Evolutionary conservation across 2,329 filamentous ascomycete genomes (phyloP), one percentile per base, ranked within the genome.

Genomic region (Ceratocystis albifundus): DNA sequence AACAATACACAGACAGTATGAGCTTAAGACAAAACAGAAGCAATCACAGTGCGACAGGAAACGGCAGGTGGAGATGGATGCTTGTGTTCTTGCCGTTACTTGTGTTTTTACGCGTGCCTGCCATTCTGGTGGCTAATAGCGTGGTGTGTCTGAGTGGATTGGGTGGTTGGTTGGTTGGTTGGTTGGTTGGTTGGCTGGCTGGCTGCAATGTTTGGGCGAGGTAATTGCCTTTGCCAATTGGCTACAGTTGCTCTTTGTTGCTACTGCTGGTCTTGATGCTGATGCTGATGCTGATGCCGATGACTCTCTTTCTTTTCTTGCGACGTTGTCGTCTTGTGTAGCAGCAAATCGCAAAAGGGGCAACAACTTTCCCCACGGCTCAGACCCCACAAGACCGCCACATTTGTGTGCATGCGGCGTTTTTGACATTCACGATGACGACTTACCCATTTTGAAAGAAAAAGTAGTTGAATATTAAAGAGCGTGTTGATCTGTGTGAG

Each of bases 381-480:
- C n/a, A 53, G 28, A 6, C 12, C 55, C 55, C 4, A 30, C 53
- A 20, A 20, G n/a, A 28, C 20, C 48, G 25, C 20, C 20, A 22
- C 22, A 53, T 22, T 25, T 53, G 10, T 2, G 55, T 36, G 55
- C 0, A 1, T n/a, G 20, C 4, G 17, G 50, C 12, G 12, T 20
- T 12, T 15, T 3, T 20, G 55, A 59, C 55, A 59, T 59, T 32
- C 55, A 59, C 55, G 28, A n/a, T 59, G 28, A 8, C 32, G 30
- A 15, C 55, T 59, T 59, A 59, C 55, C 55, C 55, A 59, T 59
- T 59, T 30, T 59, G 55, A 59, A 30, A 59, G 17, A 30, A 59
- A 17, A 59, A 15, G 25, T 36, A 15, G 36, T 48, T 45, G 61
- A 36, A 59, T 59, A 36, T 59, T 59, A 59, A 59, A 59, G 55